Evolutionary conservation across 2,329 filamentous ascomycete genomes (phyloP), one percentile per base, ranked within the genome.

Genomic region (Colletotrichum tanaceti): DNA sequence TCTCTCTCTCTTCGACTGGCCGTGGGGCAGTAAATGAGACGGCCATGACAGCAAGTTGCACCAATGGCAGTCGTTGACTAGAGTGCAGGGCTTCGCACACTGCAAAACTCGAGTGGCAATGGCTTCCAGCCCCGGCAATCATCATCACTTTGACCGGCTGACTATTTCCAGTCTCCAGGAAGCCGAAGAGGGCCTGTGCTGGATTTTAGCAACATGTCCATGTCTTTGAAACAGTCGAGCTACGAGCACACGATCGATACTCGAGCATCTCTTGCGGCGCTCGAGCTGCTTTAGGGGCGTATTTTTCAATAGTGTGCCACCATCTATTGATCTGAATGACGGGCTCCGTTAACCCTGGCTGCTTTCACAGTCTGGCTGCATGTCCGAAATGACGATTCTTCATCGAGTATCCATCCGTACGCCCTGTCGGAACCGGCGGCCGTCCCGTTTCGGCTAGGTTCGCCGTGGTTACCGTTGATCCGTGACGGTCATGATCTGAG

Each of bases 401-500:
- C 38, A 58, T 47, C n/a, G 20, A 20, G 46, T 13, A n/a, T 28
- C 28, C 28, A n/a, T n/a, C n/a, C n/a, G 28, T 9, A 32, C 28
- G n/a, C 32, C 20, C 55, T 6, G 32, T 6, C 6, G 49, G 41
- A 14, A 24, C 20, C 22, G n/a, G 32, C 20, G n/a, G 16, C 10
- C 41, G 11, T 35, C 24, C 39, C 14, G 24, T 24, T 50, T 7
- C 22, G n/a, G 46, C 16, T 11, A 43, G 0, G 13, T 22, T 24
- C 10, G 24, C 22, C 9, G 10, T 9, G 11, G 20, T 57, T 54
- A 70, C n/a, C 67, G 67, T 53, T 70, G 67, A n/a, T 70, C 64
- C 16, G 63, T 68, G 3, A 70, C 68, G 32, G 68, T 72, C 57
- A 74, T 68, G 20, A 75, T 71, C 57, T 74, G 73, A 11, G 74